A percentile compares a stretch with the other conserved stretches of the same genome.
Conservation (phyloP, 1,284 basidiomycete genomes). For the Rhizoctonia solani region DNA sequence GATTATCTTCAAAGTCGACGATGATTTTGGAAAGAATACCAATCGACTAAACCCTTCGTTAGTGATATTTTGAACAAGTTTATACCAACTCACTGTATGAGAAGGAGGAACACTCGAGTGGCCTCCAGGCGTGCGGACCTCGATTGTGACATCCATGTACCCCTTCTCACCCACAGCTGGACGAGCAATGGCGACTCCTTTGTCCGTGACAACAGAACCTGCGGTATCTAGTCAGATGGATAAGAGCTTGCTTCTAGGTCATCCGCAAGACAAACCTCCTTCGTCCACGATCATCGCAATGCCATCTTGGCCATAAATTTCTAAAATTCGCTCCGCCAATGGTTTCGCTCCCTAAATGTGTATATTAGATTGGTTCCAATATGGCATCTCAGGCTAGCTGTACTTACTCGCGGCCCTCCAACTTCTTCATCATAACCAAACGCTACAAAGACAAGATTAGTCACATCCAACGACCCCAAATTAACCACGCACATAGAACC, state of each 20-base stretch:
- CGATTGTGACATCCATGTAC: conserved; percentile 59
- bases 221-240: conserved; percentile 48
- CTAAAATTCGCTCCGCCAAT: conserved; percentile 55
- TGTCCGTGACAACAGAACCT: conserved; percentile 49
- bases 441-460: conserved; percentile 42
- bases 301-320: conserved; percentile 60
- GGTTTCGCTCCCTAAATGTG: conserved; percentile 63
- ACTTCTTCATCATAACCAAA: conserved; percentile 76
- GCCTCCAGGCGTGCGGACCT: conserved; percentile 63
- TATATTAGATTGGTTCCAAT: not conserved
- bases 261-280: conserved; percentile 39
- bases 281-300: conserved; percentile 62
- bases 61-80: not conserved
- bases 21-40: conserved; percentile 26
- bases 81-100: conserved; percentile 52
- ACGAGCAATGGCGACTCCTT: conserved; percentile 52
- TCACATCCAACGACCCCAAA: not conserved
- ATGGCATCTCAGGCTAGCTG: not conserved
- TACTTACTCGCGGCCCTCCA: conserved; percentile 51
- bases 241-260: conserved; percentile 34
- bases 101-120: conserved; percentile 66
- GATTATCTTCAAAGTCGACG: conserved; percentile 30
- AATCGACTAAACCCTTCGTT: conserved; percentile 1
- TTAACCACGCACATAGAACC: conserved; percentile 47
- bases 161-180: conserved; percentile 70